Base-by-base conservation (phyloP, 2,329 filamentous ascomycete genomes). In the Paraphoma sp. region DNA sequence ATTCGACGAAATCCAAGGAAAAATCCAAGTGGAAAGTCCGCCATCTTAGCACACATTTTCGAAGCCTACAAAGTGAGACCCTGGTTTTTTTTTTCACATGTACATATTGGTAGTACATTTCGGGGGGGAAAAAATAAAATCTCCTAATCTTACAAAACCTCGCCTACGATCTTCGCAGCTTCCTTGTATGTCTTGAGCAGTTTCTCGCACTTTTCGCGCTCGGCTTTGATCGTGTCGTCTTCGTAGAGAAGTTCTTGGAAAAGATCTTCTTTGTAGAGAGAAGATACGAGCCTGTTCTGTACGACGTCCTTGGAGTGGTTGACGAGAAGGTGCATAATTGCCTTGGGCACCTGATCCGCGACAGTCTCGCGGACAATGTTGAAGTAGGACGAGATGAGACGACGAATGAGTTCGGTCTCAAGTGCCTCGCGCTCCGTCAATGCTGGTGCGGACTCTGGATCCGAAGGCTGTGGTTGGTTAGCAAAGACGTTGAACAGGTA, bases 331-430 rank as follows among this genome's bases (percentile, higher is more conserved):
- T 99, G 95, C 95, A 99, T 99, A 67, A 99, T 90, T 5, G 95
- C 95, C 81, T 99, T 99, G 65, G 95, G 95, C 10, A 99, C 95
- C 80, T 98, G 94, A 75, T 99, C 95, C 44, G 94, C 94, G 69
- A 97, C 97, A n/a, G 92, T 94, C 79, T 99, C 95, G 61, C 95
- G 91, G 45, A 99, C 95, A 71, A 99, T 99, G 77, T 97, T 96
- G 83, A 99, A 99, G 83, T 99, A 99, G 1, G 93, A 97, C 31
- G 92, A 96, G 76, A 99, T 99, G 54, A 99, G 86, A 45, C 93
- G 91, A 45, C 94, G 90, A 75, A 99, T 99, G 41, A 99, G 87
- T 79, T 99, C 95, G 9, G 95, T 98, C 80, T 99, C 95, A 82
- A 99, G 91, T 44, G 93, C 91, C 80, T 99, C 95, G 50, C 95